phyloP scores from a whole-genome alignment of 2,329 filamentous ascomycete species.

The Ophiocordyceps camponoti-floridani region DNA sequence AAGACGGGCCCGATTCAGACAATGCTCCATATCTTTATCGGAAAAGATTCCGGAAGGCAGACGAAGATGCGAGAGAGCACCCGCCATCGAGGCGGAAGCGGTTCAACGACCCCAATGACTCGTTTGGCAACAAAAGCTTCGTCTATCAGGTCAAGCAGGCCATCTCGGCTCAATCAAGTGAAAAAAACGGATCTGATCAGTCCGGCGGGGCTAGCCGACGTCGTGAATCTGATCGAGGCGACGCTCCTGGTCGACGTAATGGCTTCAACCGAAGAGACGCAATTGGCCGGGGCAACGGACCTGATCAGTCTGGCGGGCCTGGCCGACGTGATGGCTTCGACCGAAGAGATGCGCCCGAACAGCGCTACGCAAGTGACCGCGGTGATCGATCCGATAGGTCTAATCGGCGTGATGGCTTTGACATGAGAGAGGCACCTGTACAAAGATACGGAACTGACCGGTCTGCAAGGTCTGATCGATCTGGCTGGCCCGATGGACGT shows the following conservation, averaged over 20 bases:
- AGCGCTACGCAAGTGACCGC: background rate
- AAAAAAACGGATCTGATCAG: background rate
- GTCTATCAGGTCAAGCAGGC: background rate
- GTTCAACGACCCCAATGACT: slow-evolving; percentile 10
- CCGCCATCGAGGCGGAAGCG: background rate
- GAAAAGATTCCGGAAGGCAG: background rate
- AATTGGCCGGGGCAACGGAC: background rate
- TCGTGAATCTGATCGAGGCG: background rate
- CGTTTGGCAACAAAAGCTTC: background rate
- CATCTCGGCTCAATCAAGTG: background rate
- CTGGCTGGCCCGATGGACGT: background rate
- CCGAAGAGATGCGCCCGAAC: background rate
- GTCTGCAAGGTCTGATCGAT: too few species aligned
- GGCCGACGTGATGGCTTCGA: background rate
- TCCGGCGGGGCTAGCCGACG: background rate
- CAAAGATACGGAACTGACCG: background rate
- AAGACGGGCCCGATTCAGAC: background rate
- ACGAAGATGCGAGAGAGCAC: background rate
- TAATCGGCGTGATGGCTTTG: background rate
- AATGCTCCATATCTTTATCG: too few species aligned
- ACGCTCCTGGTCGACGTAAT: background rate
- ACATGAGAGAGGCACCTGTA: background rate
- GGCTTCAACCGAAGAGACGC: background rate
- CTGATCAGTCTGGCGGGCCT: background rate
- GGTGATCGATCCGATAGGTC: background rate